A percentile compares a stretch with the other conserved stretches of the same genome.
Conservation (phyloP, 148 eudicot genomes). For the Amaranthus hypochondriacus region DNA sequence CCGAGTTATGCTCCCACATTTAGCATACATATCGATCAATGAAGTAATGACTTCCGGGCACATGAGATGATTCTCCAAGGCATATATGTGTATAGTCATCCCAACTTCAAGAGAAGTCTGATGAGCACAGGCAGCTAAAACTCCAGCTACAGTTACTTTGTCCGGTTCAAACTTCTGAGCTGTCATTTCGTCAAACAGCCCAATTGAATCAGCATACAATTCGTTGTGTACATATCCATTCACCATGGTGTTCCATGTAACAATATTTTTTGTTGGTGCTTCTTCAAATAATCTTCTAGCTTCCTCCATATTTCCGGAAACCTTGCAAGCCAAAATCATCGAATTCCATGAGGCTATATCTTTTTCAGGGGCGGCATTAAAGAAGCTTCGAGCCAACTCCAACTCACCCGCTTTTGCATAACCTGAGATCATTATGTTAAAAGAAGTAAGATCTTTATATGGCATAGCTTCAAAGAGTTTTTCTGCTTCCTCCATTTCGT, state of each 20-base stretch:
- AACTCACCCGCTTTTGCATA: conserved; percentile 42
- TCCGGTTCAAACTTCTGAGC: conserved; percentile 18
- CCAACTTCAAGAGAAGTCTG: conserved; percentile 21
- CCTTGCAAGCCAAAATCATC: conserved; percentile 41
- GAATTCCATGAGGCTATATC: conserved; percentile 48
- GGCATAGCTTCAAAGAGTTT: conserved; percentile 30
- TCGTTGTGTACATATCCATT: conserved; percentile 33
- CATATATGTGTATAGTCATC: conserved; percentile 15
- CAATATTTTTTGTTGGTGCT: conserved; percentile 25
- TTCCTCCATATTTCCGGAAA: conserved; percentile 27
- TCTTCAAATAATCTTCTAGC: conserved; percentile 27
- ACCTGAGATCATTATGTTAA: conserved; percentile 43
- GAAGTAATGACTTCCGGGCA: conserved; percentile 18
- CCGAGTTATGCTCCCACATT: conserved; percentile 20
- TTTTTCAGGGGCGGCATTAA: conserved; percentile 36
- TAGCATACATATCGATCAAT: conserved; percentile 26
- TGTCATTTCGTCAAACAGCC: conserved; percentile 27
- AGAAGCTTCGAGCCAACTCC: conserved; percentile 33
- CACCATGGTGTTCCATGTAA: conserved; percentile 38
- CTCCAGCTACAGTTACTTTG: conserved; percentile 19
- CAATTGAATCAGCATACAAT: conserved; percentile 31
- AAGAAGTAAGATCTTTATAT: conserved; percentile 22
- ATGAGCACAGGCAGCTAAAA: conserved; percentile 25
- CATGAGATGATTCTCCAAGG: conserved; percentile 17
- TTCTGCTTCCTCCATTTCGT: conserved; percentile 27